Evolutionary conservation across 148 eudicot genomes (phyloP).

Genomic region (Silene uniflora): DNA sequence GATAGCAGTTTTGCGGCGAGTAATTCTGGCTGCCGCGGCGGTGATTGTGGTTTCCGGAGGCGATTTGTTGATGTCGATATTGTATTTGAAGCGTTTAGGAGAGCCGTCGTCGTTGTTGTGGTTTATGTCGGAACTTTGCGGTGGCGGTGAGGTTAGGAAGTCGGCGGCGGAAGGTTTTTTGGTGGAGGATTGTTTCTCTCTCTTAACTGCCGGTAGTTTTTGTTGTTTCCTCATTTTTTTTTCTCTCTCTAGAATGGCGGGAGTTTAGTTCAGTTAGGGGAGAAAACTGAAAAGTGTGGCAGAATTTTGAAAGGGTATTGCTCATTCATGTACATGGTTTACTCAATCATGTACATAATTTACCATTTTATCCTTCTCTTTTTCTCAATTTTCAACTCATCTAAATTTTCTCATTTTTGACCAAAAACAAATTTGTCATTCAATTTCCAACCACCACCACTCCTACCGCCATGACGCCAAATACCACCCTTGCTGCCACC

Average conservation of each 20-base stretch:
- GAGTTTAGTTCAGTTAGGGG: not conserved
- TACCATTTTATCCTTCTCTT: too few species aligned
- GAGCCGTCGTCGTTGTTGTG: not conserved
- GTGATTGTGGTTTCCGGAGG: not conserved
- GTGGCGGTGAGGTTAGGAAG: conserved; percentile 22
- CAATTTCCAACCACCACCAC: too few species aligned
- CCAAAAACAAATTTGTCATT: too few species aligned
- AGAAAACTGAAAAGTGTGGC: too few species aligned
- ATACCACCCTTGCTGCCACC: too few species aligned
- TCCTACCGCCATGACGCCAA: too few species aligned
- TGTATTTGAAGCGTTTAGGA: conserved; percentile 26
- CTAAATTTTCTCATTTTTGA: too few species aligned
- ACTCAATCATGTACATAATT: too few species aligned
- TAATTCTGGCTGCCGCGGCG: not conserved
- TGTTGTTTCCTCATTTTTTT: conserved; percentile 17
- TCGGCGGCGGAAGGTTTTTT: conserved; percentile 30
- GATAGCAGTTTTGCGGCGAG: conserved; percentile 6
- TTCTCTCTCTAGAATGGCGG: conserved; percentile 22
- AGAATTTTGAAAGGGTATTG: too few species aligned
- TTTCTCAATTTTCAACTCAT: too few species aligned
- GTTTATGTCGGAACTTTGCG: not conserved
- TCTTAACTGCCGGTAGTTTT: conserved; percentile 12
- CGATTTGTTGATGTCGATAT: conserved; percentile 12
- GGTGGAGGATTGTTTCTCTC: not conserved
- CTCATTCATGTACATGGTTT: too few species aligned